These are phyloP conservation scores for Lecanoromycetidae sp. DNA, from an alignment of 2,329 filamentous ascomycete genomes.

Conservation along the genomic window DNA sequence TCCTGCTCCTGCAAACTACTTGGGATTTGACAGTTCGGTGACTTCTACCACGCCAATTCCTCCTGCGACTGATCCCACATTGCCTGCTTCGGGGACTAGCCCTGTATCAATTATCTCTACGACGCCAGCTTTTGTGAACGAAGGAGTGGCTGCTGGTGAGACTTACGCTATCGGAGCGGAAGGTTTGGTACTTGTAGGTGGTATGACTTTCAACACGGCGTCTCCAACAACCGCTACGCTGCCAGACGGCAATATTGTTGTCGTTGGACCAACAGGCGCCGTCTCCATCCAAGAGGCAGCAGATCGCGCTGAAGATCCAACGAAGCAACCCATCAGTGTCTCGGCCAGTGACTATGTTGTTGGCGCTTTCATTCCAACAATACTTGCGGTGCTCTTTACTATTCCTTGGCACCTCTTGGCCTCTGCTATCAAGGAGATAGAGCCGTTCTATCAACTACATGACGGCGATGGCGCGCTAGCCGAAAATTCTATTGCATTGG, in stretches of 20 bases:
- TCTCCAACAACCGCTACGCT: conserved; percentile 9
- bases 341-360: conserved; percentile 24
- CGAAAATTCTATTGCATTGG: conserved; percentile 24
- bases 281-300: conserved; percentile 22
- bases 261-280: conserved; percentile 5
- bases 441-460: conserved; percentile 32
- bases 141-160: background rate
- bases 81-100: too few relatives aligned
- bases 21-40: background rate
- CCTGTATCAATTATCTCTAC: too few relatives aligned
- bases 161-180: background rate
- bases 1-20: background rate
- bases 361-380: conserved; percentile 33
- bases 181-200: conserved; percentile 6
- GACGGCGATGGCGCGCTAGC: conserved; percentile 29
- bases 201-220: conserved; percentile 1
- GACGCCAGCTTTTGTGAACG: too few relatives aligned
- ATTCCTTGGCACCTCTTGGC: conserved; percentile 32
- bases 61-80: too few relatives aligned
- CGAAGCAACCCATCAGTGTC: background rate
- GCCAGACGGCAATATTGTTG: conserved; percentile 1
- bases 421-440: conserved; percentile 29
- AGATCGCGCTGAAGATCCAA: background rate
- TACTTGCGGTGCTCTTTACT: conserved; percentile 30
- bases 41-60: background rate